Percentiles rank a stretch among this genome's conserved stretches.
phyloP scores from a whole-genome alignment of 805 yeast genomes.

The Torulaspora franciscae region DNA sequence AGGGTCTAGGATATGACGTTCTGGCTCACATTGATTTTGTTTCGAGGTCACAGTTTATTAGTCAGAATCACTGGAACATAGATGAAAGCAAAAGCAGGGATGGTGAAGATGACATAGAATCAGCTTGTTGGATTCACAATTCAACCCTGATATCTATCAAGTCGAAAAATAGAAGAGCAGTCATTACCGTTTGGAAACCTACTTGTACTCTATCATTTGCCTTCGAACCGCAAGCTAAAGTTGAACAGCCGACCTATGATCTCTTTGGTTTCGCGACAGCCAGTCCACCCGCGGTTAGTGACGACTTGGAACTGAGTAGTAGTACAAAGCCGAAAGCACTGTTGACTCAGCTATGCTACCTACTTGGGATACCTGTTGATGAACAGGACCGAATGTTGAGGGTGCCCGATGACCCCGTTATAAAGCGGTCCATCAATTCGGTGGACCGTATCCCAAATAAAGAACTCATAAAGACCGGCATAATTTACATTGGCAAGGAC shows the following conservation, averaged over 20 bases:
- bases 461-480: conserved; percentile 73
- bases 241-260: conserved; percentile 4
- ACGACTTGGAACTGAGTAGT: not conserved
- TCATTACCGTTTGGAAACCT: conserved; percentile 11
- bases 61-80: conserved; percentile 1
- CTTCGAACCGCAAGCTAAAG: conserved; percentile 1
- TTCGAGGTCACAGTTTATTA: conserved; percentile 56
- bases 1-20: conserved; percentile 43
- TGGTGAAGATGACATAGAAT: not conserved
- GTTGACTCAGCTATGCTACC: conserved; percentile 6
- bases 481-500: conserved; percentile 65
- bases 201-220: conserved; percentile 11
- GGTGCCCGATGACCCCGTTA: conserved; percentile 33
- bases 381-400: conserved; percentile 12
- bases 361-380: conserved; percentile 13
- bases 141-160: conserved; percentile 11
- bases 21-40: conserved; percentile 65
- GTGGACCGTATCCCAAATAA: conserved; percentile 75
- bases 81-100: conserved; percentile 1
- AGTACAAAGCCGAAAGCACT: conserved; percentile 5
- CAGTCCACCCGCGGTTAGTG: not conserved
- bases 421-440: conserved; percentile 50
- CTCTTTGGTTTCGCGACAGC: conserved; percentile 6
- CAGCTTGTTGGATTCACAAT: conserved; percentile 10
- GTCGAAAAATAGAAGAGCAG: not conserved